phyloP scores from a whole-genome alignment of 129 eudicot genomes.

The Centrapalus pauciflorus region DNA sequence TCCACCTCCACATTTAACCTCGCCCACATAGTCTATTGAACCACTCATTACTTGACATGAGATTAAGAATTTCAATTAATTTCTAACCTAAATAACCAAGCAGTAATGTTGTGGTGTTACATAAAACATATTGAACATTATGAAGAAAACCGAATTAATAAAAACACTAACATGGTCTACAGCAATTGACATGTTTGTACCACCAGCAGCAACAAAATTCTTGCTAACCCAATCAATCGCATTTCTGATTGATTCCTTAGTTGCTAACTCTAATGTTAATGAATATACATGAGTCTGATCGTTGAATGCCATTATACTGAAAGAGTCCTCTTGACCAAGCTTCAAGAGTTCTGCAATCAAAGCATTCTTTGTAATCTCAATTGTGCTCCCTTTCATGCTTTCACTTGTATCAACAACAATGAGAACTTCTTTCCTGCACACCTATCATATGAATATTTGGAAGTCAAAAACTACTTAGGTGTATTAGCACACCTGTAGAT shows the following conservation, averaged over 20 bases:
- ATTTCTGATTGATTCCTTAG: conserved; percentile 40
- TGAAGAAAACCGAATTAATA: background rate
- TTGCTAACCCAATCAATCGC: conserved; percentile 60
- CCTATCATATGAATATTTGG: conserved; percentile 49
- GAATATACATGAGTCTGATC: conserved; percentile 50
- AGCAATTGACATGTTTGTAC: conserved; percentile 70
- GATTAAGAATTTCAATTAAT: too few species aligned
- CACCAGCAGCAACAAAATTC: conserved; percentile 62
- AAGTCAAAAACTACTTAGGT: too few species aligned
- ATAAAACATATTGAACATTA: too few species aligned
- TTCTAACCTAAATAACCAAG: too few species aligned
- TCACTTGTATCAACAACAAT: conserved; percentile 78
- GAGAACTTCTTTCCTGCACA: conserved; percentile 56
- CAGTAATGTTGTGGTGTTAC: too few species aligned
- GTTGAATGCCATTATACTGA: conserved; percentile 63
- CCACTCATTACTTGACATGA: background rate
- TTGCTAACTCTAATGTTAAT: conserved; percentile 54
- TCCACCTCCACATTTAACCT: too few species aligned
- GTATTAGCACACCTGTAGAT: too few species aligned
- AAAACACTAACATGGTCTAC: conserved; percentile 49
- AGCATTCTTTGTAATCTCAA: conserved; percentile 67
- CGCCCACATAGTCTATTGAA: too few species aligned
- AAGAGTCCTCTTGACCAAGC: conserved; percentile 56
- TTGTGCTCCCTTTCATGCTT: conserved; percentile 75
- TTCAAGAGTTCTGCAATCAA: conserved; percentile 49